Evolutionary conservation across 2,329 filamentous ascomycete genomes (phyloP), one percentile per base, ranked within the genome.

Genomic region (Talaromyces sp.): DNA sequence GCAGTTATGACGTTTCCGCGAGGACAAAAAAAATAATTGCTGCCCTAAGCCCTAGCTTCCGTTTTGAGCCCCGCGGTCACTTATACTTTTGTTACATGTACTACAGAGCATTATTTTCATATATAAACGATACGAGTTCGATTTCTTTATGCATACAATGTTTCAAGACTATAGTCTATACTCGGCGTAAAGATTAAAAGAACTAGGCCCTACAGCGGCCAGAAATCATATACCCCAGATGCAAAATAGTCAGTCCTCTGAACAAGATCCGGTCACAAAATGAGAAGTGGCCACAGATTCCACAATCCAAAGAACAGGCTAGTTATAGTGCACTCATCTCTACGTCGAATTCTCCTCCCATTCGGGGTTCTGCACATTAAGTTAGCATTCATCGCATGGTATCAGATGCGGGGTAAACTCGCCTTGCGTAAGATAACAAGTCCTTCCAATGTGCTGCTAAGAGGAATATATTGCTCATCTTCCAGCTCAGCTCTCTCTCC

Each of bases 341-440:
- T 73, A 78, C 62, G 73, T 71, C 47, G 75, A 72, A 63, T 64
- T 72, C 67, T 76, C 76, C 22, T 76, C 76, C 73, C 76, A 80
- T 65, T 80, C 77, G 25, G 78, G 78, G 64, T 80, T 80, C 80
- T 62, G 58, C 58, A 28, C n/a, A 27, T 17, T 36, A 47, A 32
- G 68, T 75, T 67, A 77, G 72, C 36, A 58, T 51, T 42, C 47
- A 32, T 42, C 27, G 15, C 11, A 42, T 32, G n/a, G 30, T 13
- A 42, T 22, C 10, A 22, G 9, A 27, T 27, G 10, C 25, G 10
- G 44, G 44, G 27, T 30, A 15, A 52, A 71, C 85, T 78, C 84
- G 96, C 93, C 92, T 98, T 98, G 83, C 90, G 89, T 77, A 99
- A 81, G 76, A 99, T 98, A 61, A 97, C 93, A 70, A 99, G 82